Evolutionary conservation across 306 rosid species (phyloP).

Genomic region (Senna tora): DNA sequence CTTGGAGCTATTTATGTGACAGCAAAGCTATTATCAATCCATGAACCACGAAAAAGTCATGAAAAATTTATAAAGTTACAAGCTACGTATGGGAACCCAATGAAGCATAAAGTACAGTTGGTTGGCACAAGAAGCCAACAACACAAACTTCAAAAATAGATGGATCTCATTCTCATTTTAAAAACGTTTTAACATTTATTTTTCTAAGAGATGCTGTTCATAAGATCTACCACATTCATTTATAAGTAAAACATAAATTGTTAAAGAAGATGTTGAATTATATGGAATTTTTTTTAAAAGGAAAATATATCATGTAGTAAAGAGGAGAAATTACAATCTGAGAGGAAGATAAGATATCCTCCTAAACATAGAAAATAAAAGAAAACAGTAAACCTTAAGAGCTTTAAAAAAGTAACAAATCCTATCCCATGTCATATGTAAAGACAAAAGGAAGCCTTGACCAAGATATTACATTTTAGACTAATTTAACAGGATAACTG

Average conservation of each 20-base stretch:
- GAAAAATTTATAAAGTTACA: not conserved
- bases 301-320: not conserved
- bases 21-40: conserved; percentile 17
- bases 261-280: not conserved
- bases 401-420: too few relatives aligned
- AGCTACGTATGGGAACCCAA: not conserved
- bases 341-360: not conserved
- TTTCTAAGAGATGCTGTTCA: not conserved
- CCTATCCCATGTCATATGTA: not conserved
- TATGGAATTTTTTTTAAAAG: not conserved
- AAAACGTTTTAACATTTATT: not conserved
- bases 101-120: not conserved
- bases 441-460: not conserved
- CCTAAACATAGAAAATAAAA: not conserved
- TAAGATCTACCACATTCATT: not conserved
- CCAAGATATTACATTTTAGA: not conserved
- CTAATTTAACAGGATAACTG: not conserved
- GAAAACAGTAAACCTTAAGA: not conserved
- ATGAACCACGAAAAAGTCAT: conserved; percentile 6
- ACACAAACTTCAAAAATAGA: not conserved
- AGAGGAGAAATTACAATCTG: not conserved
- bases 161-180: not conserved
- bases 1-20: conserved; percentile 7
- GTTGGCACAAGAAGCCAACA: not conserved
- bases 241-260: conserved; percentile 17